These are phyloP conservation scores for Globisporangium alternatum DNA, from an alignment of 352 stramenopile genomes.

Conservation along the genomic window DNA sequence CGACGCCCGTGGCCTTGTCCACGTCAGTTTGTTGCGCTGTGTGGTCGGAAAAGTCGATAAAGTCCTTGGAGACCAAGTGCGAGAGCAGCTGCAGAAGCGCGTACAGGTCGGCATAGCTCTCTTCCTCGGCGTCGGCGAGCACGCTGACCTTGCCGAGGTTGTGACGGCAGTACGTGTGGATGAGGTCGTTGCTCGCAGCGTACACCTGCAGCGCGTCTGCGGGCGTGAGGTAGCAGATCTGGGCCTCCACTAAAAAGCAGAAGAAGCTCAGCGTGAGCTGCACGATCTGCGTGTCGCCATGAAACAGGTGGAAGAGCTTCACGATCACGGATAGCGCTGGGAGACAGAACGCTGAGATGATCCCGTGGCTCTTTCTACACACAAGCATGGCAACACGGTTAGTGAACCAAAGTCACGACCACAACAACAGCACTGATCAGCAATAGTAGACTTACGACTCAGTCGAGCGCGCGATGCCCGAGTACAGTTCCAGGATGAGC, in stretches of 20 bases:
- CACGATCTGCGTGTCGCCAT: constrained; percentile 68
- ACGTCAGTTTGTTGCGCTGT: constrained; percentile 55
- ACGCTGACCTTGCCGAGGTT: constrained; percentile 70
- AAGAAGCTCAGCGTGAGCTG: constrained; percentile 77
- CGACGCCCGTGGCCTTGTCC: constrained; percentile 56
- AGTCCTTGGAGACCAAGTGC: constrained; percentile 78
- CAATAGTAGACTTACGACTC: constrained; percentile 42
- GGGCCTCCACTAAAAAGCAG: constrained; percentile 73
- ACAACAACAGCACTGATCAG: not conserved
- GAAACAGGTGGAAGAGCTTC: constrained; percentile 74
- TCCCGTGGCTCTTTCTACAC: constrained; percentile 43
- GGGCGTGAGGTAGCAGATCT: constrained; percentile 73
- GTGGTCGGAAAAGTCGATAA: constrained; percentile 84
- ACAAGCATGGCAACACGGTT: not conserved
- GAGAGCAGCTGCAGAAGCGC: constrained; percentile 78
- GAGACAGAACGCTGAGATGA: constrained; percentile 67
- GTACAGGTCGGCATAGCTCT: constrained; percentile 71
- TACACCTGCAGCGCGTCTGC: constrained; percentile 74
- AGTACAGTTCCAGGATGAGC: constrained; percentile 75
- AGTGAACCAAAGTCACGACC: not conserved
- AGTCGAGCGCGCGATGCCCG: constrained; percentile 65
- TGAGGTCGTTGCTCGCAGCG: constrained; percentile 64
- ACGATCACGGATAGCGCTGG: constrained; percentile 71
- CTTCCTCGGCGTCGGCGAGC: constrained; percentile 66
- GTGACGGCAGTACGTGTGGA: constrained; percentile 60